phyloP scores from a whole-genome alignment of 2,329 filamentous ascomycete genomes.

The Xenoacremonium recifei region DNA sequence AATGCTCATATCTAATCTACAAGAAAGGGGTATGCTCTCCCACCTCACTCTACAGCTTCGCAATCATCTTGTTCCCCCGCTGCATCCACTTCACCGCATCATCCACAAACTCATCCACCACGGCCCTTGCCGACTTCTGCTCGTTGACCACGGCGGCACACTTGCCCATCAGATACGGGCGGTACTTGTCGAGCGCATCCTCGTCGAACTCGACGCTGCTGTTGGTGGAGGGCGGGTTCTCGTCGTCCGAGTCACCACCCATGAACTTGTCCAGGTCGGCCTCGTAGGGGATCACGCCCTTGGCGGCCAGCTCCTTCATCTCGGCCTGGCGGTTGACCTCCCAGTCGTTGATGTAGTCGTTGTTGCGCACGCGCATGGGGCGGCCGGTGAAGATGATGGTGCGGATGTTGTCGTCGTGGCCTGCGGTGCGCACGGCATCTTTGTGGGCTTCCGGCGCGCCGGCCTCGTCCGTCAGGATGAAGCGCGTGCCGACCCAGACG shows the following conservation, averaged over 20 bases:
- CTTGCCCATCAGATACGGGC: conserved; percentile 95
- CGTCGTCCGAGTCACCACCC: conserved; percentile 57
- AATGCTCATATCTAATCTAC: too few relatives aligned
- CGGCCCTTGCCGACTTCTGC: conserved; percentile 84
- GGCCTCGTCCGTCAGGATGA: conserved; percentile 91
- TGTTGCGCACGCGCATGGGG: conserved; percentile 88
- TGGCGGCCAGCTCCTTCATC: conserved; percentile 86
- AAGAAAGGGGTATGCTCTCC: too few relatives aligned
- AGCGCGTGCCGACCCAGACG: conserved; percentile 96
- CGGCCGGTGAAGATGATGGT: conserved; percentile 99
- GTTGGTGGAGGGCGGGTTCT: too few relatives aligned
- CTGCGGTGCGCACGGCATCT: conserved; percentile 86
- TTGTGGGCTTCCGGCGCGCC: conserved; percentile 92
- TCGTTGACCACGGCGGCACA: conserved; percentile 91
- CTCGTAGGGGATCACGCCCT: conserved; percentile 92
- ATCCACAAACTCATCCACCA: conserved; percentile 89
- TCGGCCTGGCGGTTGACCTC: conserved; percentile 86
- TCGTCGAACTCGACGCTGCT: conserved; percentile 62
- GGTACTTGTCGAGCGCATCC: conserved; percentile 86
- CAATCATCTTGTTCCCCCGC: conserved; percentile 64
- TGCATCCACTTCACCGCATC: conserved; percentile 74
- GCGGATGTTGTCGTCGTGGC: conserved; percentile 93
- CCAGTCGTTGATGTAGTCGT: conserved; percentile 94
- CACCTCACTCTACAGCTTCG: conserved; percentile 74
- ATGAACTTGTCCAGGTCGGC: conserved; percentile 83